phyloP scores from a whole-genome alignment of 2,329 filamentous ascomycete species.

The Alternaria arbusti region DNA sequence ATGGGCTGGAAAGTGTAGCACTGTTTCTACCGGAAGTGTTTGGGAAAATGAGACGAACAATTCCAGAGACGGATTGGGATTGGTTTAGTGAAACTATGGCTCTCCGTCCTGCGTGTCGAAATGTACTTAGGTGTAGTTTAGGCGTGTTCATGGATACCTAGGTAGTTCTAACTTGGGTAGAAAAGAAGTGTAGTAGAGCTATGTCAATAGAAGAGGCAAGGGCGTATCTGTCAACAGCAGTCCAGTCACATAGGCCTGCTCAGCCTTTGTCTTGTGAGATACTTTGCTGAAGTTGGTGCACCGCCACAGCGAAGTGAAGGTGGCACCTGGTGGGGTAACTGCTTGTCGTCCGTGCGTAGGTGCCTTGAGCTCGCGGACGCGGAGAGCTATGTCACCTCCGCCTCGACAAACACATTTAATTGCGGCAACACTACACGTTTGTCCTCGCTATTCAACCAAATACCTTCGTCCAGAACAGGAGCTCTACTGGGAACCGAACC shows the following conservation, averaged over 20 bases:
- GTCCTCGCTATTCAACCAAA: not conserved
- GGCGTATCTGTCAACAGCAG: too few species aligned
- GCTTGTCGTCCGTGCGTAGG: constrained; percentile 19
- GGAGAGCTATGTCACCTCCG: constrained; percentile 28
- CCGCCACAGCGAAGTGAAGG: constrained; percentile 14
- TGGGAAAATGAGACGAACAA: not conserved
- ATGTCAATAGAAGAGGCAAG: too few species aligned
- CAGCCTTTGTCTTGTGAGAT: too few species aligned
- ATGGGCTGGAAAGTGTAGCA: not conserved
- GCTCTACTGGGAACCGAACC: not conserved
- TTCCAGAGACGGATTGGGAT: too few species aligned
- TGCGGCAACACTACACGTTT: not conserved
- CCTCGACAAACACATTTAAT: constrained; percentile 6
- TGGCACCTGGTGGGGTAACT: constrained; percentile 5
- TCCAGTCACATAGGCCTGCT: too few species aligned
- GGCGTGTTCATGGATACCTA: too few species aligned
- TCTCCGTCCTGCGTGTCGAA: too few species aligned
- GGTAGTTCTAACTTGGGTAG: too few species aligned
- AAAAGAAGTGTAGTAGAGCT: too few species aligned
- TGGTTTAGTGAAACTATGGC: too few species aligned
- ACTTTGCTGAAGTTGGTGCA: not conserved
- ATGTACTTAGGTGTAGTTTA: too few species aligned
- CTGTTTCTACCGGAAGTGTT: not conserved
- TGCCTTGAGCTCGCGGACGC: constrained; percentile 34
- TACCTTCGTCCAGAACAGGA: not conserved